Evolutionary conservation across 1,284 basidiomycete species (phyloP), one percentile per base, ranked within the genome.

Genomic region (Leccinum solheimii): DNA sequence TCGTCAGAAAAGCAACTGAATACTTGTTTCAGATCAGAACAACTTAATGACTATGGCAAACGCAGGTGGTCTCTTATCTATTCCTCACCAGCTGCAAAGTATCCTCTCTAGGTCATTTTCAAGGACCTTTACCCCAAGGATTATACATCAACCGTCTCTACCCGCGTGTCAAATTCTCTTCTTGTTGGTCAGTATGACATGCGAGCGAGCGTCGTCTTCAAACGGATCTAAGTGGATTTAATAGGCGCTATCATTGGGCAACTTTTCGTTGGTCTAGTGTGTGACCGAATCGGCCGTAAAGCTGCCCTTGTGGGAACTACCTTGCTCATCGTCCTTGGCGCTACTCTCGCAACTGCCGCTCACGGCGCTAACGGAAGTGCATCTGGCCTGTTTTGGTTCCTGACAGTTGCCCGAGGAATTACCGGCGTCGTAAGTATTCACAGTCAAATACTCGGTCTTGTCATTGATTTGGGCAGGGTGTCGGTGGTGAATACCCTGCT

Each of bases 401-500:
- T 92, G 64, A 90, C 89, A 0, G 76, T 92, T 63, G 86, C 89
- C 13, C 79, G 88, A 66, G 90, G 90, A 30, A 81, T 88, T 34
- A 88, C 86, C 40, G 90, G 90, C 50, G 78, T 91, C 49, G 89
- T 89, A 68, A 69, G 83, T 19, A 38, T 63, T 43, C 49, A 32
- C 32, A 32, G 13, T 30, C 59, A 14, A n/a, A 11, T 14, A 10
- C 14, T 55, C 40, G 38, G 34, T 21, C 58, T 45, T n/a, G 14
- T 56, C 56, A 50, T 53, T 64, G 27, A 66, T 40, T 26, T 19
- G 43, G 61, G 32, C 51, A 86, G 83, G 86, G 88, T 61, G 88
- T 88, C 6, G 88, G 90, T 26, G 90, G 90, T 13, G 90, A 92
- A 77, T 93, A 92, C 72, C 89, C 90, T 0, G 87, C 88, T 2